Conservation (phyloP, 495 filamentous ascomycete species). For the Aspergillus bridgeri region DNA sequence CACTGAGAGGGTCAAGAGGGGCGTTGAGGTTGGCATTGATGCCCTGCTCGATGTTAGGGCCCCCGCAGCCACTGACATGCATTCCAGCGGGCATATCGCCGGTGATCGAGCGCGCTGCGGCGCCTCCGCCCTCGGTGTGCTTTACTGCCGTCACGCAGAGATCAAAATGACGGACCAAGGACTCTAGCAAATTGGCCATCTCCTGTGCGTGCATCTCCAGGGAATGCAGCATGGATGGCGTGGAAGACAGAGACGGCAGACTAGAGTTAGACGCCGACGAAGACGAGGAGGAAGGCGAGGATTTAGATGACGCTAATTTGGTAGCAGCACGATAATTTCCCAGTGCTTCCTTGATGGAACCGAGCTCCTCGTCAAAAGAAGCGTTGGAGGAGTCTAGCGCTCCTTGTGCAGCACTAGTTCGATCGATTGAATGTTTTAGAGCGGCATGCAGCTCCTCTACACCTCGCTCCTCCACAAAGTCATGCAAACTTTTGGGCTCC, state of each 20-base stretch:
- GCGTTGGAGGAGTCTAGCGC: conserved; percentile 46
- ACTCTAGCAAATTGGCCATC: conserved; percentile 79
- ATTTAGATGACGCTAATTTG: conserved; percentile 39
- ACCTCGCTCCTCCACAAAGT: conserved; percentile 83
- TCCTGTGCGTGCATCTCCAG: conserved; percentile 76
- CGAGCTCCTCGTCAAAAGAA: conserved; percentile 56
- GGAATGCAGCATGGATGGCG: conserved; percentile 64
- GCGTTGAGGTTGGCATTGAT: conserved; percentile 48
- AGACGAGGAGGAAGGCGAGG: conserved; percentile 39
- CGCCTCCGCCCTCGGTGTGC: conserved; percentile 84
- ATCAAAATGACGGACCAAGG: conserved; percentile 88
- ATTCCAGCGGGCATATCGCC: conserved; percentile 60
- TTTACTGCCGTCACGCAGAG: conserved; percentile 89
- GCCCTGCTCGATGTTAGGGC: conserved; percentile 57
- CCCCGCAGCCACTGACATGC: conserved; percentile 43
- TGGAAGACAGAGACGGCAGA: conserved; percentile 44
- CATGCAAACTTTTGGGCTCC: conserved; percentile 67
- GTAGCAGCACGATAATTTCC: conserved; percentile 38
- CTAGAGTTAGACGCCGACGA: conserved; percentile 35
- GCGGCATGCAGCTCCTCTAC: conserved; percentile 65
- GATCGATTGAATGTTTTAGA: conserved; percentile 65
- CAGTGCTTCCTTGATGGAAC: conserved; percentile 59
- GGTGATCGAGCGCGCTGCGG: conserved; percentile 59
- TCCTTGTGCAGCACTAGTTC: conserved; percentile 51
- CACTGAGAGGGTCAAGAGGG: conserved; percentile 65